A percentile compares a stretch with the other conserved stretches of the same genome.
phyloP scores from a whole-genome alignment of 768 basidiomycete genomes.

The Pulveroboletus sp. region DNA sequence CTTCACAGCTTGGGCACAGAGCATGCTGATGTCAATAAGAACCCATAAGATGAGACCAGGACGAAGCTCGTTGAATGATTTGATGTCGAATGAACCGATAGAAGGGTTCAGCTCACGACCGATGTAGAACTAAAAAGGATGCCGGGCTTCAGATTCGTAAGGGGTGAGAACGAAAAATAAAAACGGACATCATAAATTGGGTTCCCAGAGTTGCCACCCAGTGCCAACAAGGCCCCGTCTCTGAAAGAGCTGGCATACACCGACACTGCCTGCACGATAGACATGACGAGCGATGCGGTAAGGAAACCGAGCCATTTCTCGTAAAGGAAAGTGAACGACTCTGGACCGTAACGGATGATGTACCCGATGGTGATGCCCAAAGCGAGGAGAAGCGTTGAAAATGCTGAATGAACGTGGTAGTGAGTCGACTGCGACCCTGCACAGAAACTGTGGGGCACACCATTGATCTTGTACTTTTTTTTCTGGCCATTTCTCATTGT shows the following conservation, averaged over 20 bases:
- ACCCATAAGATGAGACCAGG: constrained; percentile 82
- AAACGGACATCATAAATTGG: constrained; percentile 82
- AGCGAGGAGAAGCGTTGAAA: constrained; percentile 82
- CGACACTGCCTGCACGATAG: constrained; percentile 66
- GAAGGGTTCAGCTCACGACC: constrained; percentile 94
- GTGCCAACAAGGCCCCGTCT: constrained; percentile 69
- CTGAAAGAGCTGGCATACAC: constrained; percentile 74
- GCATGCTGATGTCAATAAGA: constrained; percentile 85
- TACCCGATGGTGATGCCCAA: constrained; percentile 69
- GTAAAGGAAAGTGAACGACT: constrained; percentile 86
- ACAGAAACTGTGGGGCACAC: constrained; percentile 40
- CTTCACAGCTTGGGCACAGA: constrained; percentile 85
- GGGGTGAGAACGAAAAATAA: neutral
- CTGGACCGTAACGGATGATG: constrained; percentile 71
- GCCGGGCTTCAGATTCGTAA: constrained; percentile 1
- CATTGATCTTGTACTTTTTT: constrained; percentile 93
- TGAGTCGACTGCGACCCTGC: neutral
- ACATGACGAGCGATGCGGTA: constrained; percentile 80
- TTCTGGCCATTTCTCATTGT: constrained; percentile 71
- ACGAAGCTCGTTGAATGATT: constrained; percentile 52
- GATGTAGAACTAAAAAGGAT: constrained; percentile 74
- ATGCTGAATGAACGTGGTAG: constrained; percentile 47
- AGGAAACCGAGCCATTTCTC: constrained; percentile 89
- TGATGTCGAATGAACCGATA: constrained; percentile 73
- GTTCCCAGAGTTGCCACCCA: constrained; percentile 91